phyloP scores from a whole-genome alignment of 2,329 filamentous ascomycete species.

The Colletotrichum paranaense region DNA sequence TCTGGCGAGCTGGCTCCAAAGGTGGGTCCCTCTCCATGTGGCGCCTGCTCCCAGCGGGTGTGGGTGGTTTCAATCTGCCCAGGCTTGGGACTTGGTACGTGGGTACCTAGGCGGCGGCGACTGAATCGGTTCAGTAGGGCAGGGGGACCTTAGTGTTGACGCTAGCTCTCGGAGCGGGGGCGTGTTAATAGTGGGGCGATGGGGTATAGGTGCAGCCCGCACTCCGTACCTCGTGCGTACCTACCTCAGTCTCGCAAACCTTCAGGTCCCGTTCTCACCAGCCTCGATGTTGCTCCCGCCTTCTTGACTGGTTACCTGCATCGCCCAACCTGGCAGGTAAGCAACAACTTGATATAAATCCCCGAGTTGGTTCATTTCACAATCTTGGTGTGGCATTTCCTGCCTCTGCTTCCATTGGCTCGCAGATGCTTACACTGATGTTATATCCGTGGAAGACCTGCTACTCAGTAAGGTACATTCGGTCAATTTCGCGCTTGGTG shows the following conservation, averaged over 20 bases:
- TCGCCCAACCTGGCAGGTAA: not conserved
- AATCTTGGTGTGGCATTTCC: not conserved
- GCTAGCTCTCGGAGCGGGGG: slow-evolving; percentile 16
- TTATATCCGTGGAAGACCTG: no score
- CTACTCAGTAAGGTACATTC: no score
- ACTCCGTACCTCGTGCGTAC: not conserved
- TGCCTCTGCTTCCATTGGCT: not conserved
- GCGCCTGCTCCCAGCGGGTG: slow-evolving; percentile 25
- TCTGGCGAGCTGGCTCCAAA: slow-evolving; percentile 13
- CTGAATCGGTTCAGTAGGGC: slow-evolving; percentile 23
- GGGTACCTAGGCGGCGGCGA: slow-evolving; percentile 13
- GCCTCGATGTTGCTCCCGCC: not conserved
- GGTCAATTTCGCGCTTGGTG: no score
- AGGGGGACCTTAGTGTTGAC: slow-evolving; percentile 1
- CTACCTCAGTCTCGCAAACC: not conserved
- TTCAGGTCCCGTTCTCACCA: not conserved
- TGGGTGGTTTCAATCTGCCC: slow-evolving; percentile 25
- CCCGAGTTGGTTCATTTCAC: not conserved
- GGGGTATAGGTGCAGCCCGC: not conserved
- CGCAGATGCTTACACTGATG: no score
- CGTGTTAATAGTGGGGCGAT: not conserved
- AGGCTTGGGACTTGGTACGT: slow-evolving; percentile 1
- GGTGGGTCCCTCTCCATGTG: slow-evolving; percentile 26
- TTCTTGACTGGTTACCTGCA: no score
- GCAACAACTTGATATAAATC: not conserved